Evolutionary conservation across 192 early-diverging fungal genomes (phyloP), one percentile per base, ranked within the genome.

Genomic region (Coemansia sp.): DNA sequence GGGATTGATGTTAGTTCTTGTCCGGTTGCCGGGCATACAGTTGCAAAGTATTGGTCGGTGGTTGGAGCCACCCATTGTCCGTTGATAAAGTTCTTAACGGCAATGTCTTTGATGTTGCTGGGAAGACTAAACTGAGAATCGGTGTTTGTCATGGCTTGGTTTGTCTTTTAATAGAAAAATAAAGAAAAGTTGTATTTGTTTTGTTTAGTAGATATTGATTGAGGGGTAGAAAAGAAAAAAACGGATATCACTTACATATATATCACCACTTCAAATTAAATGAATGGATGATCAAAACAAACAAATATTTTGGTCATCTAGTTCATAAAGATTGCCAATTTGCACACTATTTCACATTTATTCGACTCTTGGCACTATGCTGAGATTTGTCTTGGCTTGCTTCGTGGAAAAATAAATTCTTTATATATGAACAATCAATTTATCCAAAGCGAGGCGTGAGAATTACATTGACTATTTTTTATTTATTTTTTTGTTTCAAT

Each of bases 11-110:
- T 77, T 61, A 87, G 75, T 3, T 85, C 56, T 38, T 85, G 72
- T 31, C 88, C 90, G 7, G 83, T 92, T 18, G 89, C 65, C n/a
- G 93, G 93, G 61, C 91, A 90, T 64, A 85, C 65, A 14, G 83
- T 85, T 11, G 82, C 78, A 62, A 93, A 71, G 66, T 87, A 89
- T 4, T 48, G 34, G 28, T 69, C 73, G 50, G 82, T 66, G 1
- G 40, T 48, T 2, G 89, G 85, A 29, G 75, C 69, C 49, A 83
- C 83, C 68, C 89, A 91, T 38, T 84, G 75, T 56, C 88, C 87
- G 73, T 91, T 88, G 64, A 92, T 91, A 77, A 89, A 93, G 83
- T 90, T 89, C 55, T 68, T 56, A 32, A 87, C 59, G 32, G 59
- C 50, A 38, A 76, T 61, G 38, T 66, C 68, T 45, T 51, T 58